Conservation (phyloP, 176 grass and related monocot species). For the Saccharum officinarum region DNA sequence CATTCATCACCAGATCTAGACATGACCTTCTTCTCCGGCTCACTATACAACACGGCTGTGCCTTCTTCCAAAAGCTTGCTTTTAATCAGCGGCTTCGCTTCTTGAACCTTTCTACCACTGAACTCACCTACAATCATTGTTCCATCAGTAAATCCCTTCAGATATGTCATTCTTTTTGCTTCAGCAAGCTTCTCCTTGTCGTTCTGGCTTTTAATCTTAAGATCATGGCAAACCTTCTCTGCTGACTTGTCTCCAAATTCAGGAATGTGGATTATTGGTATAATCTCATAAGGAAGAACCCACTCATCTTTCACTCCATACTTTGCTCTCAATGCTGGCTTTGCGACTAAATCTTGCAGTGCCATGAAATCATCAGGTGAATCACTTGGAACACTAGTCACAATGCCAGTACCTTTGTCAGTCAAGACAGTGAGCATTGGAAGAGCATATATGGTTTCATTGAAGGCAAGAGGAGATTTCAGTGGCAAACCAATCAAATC, state of each 20-base stretch:
- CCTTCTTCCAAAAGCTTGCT: slow-evolving; percentile 59
- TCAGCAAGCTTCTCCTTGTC: slow-evolving; percentile 85
- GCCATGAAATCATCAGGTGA: slow-evolving; percentile 88
- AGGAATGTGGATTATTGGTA: slow-evolving; percentile 78
- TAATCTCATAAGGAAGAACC: slow-evolving; percentile 61
- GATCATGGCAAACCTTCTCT: slow-evolving; percentile 68
- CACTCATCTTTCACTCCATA: slow-evolving; percentile 75
- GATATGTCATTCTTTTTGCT: slow-evolving; percentile 75
- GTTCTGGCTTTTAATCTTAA: slow-evolving; percentile 80
- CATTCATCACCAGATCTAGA: slow-evolving; percentile 85
- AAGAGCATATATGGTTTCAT: slow-evolving; percentile 74
- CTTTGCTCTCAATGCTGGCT: slow-evolving; percentile 60
- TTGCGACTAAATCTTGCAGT: slow-evolving; percentile 58
- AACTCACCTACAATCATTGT: slow-evolving; percentile 78
- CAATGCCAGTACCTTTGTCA: slow-evolving; percentile 69
- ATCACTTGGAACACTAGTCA: slow-evolving; percentile 74
- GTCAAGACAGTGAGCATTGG: slow-evolving; percentile 78
- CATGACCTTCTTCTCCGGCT: slow-evolving; percentile 86
- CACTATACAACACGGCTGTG: slow-evolving; percentile 57
- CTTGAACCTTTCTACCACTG: slow-evolving; percentile 67
- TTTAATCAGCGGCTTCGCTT: slow-evolving; percentile 76
- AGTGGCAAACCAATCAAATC: slow-evolving; percentile 85
- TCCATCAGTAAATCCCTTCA: slow-evolving; percentile 85
- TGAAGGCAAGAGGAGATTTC: slow-evolving; percentile 73
- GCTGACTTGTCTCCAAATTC: slow-evolving; percentile 74